A percentile compares a stretch with the other conserved stretches of the same genome.
Evolutionary conservation across 1,284 basidiomycete genomes (phyloP).

Genomic region (Sanghuangporus sanghuang): DNA sequence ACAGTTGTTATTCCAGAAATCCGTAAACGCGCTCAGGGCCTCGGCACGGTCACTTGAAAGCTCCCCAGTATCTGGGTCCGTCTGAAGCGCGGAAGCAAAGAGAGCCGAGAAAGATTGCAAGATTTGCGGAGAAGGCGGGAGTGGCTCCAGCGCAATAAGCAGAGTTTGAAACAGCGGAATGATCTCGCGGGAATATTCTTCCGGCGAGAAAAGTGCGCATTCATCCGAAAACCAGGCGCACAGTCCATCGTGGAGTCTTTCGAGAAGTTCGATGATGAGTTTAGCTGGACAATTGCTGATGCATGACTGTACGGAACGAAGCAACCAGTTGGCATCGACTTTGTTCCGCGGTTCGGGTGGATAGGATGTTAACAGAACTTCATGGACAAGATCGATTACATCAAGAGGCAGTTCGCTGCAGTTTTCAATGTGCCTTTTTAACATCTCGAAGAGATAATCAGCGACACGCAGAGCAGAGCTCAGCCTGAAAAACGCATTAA

Average conservation of each 20-base stretch:
- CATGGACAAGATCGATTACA: constrained; percentile 52
- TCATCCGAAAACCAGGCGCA: constrained; percentile 61
- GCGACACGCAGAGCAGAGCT: constrained; percentile 45
- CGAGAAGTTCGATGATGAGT: constrained; percentile 40
- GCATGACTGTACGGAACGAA: constrained; percentile 45
- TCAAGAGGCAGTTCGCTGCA: constrained; percentile 40
- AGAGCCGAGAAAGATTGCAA: constrained; percentile 16
- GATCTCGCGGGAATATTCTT: constrained; percentile 46
- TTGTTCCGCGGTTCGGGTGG: constrained; percentile 54
- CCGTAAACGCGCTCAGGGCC: constrained; percentile 17
- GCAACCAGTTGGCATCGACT: constrained; percentile 53
- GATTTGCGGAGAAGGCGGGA: constrained; percentile 9
- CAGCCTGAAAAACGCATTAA: constrained; percentile 13
- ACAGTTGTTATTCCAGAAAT: constrained; percentile 19
- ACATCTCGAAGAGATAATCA: constrained; percentile 52
- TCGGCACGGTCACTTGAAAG: constrained; percentile 5
- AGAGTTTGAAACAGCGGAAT: constrained; percentile 19
- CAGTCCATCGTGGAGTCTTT: constrained; percentile 49
- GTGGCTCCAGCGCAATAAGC: constrained; percentile 16
- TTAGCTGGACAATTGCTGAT: constrained; percentile 50
- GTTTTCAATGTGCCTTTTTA: constrained; percentile 40
- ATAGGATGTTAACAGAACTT: constrained; percentile 55
- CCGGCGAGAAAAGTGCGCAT: constrained; percentile 38
- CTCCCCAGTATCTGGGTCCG: constrained; percentile 7
- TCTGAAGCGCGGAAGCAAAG: constrained; percentile 17